Conservation (phyloP, 2,329 filamentous ascomycete genomes). For the Cladophialophora carrionii region DNA sequence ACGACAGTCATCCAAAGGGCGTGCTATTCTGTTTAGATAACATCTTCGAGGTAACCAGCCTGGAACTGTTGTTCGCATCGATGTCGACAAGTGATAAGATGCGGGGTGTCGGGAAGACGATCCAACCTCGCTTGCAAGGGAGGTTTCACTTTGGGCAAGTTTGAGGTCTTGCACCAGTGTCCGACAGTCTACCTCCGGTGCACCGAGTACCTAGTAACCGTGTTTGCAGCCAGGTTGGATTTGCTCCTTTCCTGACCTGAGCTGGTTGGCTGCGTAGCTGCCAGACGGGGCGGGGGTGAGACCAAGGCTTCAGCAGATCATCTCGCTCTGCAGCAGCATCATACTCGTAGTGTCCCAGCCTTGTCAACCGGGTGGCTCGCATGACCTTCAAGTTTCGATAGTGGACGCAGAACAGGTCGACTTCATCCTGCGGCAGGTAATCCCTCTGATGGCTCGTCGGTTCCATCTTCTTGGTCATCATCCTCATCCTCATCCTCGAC, state of each 20-base stretch:
- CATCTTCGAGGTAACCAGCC: neutral
- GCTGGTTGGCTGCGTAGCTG: neutral
- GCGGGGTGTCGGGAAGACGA: slow-evolving; percentile 12
- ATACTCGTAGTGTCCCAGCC: neutral
- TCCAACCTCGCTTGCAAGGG: slow-evolving; percentile 14
- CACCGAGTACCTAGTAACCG: neutral
- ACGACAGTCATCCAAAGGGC: neutral
- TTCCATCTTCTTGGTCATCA: slow-evolving; percentile 38
- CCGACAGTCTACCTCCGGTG: neutral
- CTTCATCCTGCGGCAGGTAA: slow-evolving; percentile 5
- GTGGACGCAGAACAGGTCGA: neutral
- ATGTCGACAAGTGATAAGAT: slow-evolving; percentile 11
- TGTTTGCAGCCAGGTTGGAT: neutral
- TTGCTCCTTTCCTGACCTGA: slow-evolving; percentile 1
- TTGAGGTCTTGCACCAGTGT: neutral
- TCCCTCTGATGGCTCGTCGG: slow-evolving; percentile 1
- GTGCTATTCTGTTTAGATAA: slow-evolving; percentile 7
- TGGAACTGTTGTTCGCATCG: slow-evolving; percentile 1
- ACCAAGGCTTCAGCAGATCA: slow-evolving; percentile 13
- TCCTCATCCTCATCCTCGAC: slow-evolving; percentile 41
- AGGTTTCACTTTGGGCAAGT: slow-evolving; percentile 16
- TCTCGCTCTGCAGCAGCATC: neutral
- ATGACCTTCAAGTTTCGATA: neutral
- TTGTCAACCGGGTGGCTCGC: neutral
- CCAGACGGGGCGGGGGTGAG: slow-evolving; percentile 13